Percentiles rank a stretch among this genome's conserved stretches.
phyloP scores from a whole-genome alignment of 1,139 yeast genomes.

The Kurtzmaniella natalensis region DNA sequence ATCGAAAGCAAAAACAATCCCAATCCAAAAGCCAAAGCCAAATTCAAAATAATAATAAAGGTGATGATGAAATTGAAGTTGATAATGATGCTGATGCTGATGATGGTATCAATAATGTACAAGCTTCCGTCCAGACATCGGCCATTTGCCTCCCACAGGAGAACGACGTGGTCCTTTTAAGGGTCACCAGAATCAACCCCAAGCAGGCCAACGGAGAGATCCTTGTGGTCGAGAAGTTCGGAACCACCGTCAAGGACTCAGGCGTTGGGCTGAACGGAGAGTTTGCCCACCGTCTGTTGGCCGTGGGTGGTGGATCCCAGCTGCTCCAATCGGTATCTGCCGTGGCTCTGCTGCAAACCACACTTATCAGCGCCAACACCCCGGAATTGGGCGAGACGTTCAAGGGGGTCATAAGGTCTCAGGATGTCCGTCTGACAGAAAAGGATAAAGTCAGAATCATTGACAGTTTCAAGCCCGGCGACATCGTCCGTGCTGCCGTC shows the following conservation, averaged over 20 bases:
- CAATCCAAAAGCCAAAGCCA: too few species aligned
- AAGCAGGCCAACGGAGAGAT: conserved; percentile 83
- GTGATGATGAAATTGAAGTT: too few species aligned
- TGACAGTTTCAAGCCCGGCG: conserved; percentile 87
- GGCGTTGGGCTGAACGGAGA: conserved; percentile 67
- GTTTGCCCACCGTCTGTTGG: conserved; percentile 33
- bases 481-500: conserved; percentile 77
- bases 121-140: too few species aligned
- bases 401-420: conserved; percentile 82
- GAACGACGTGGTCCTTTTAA: conserved; percentile 76
- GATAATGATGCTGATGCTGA: too few species aligned
- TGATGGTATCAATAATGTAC: too few species aligned
- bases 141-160: conserved; percentile 72
- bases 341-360: conserved; percentile 43
- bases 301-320: conserved; percentile 55
- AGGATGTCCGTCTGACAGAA: conserved; percentile 88
- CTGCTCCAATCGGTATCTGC: conserved; percentile 35
- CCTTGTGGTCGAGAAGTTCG: conserved; percentile 67
- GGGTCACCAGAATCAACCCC: conserved; percentile 61
- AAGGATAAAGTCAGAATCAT: conserved; percentile 79
- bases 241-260: conserved; percentile 54
- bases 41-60: too few species aligned
- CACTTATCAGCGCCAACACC: conserved; percentile 35
- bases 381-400: conserved; percentile 85
- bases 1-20: too few species aligned